Evolutionary conservation across 139 green algal genomes (phyloP).

Genomic region (Chlorella ohadii): DNA sequence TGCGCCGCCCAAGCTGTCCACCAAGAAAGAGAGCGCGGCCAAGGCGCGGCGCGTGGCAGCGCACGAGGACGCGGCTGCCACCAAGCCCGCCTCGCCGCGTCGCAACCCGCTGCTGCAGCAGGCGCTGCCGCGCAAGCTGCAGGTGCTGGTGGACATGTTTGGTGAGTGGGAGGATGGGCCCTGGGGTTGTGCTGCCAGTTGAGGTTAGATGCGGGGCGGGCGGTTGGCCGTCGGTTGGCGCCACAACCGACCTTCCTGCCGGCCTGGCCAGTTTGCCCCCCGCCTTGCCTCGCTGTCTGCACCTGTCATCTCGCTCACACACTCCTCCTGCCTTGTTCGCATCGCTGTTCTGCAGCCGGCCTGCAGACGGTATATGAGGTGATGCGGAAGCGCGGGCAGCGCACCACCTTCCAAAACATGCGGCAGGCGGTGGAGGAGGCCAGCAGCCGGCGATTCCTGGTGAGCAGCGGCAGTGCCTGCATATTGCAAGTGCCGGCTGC

Average conservation of each 20-base stretch:
- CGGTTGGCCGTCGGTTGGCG: neutral
- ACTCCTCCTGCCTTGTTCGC: neutral
- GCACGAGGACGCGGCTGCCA: neutral
- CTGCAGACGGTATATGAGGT: constrained; percentile 41
- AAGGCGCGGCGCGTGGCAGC: neutral
- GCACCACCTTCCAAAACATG: constrained; percentile 39
- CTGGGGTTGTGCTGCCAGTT: too few species aligned
- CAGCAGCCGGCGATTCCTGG: constrained; percentile 36
- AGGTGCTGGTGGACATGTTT: constrained; percentile 44
- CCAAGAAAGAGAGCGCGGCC: neutral
- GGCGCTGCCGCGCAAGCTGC: constrained; percentile 21
- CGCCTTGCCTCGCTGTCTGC: neutral
- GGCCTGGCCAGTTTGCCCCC: too few species aligned
- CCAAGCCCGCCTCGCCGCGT: neutral
- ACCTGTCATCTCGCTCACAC: neutral
- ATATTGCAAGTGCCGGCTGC: too few species aligned
- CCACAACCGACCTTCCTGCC: too few species aligned
- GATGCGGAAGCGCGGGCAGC: constrained; percentile 28
- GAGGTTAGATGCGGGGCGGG: too few species aligned
- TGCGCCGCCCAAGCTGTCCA: neutral
- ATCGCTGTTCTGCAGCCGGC: constrained; percentile 1
- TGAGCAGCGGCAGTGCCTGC: too few species aligned
- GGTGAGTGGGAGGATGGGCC: too few species aligned
- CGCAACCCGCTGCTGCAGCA: constrained; percentile 32
- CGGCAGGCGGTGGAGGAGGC: constrained; percentile 43